A percentile compares a stretch with the other conserved stretches of the same genome.
Conservation (phyloP, 2,329 filamentous ascomycete species). For the Colletotrichum tropicale region DNA sequence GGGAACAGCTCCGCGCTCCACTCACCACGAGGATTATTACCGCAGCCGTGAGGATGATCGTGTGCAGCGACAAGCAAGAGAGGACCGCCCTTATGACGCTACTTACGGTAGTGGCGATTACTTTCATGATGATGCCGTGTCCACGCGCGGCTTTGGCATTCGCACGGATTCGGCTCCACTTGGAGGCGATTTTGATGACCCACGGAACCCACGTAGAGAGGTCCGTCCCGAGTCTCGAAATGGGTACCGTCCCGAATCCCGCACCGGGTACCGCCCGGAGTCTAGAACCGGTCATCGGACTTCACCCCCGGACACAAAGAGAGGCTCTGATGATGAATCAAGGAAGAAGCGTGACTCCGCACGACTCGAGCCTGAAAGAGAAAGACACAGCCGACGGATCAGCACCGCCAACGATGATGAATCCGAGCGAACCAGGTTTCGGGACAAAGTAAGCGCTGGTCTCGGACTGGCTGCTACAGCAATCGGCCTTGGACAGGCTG, state of each 20-base stretch:
- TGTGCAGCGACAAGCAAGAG: conserved; percentile 44
- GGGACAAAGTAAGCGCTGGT: conserved; percentile 53
- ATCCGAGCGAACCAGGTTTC: conserved; percentile 45
- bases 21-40: conserved; percentile 53
- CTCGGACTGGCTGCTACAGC: conserved; percentile 54
- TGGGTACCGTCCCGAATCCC: conserved; percentile 28
- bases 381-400: conserved; percentile 28
- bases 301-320: conserved; percentile 15
- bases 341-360: conserved; percentile 12
- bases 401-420: conserved; percentile 37
- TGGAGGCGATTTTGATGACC: conserved; percentile 42
- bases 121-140: conserved; percentile 52
- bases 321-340: conserved; percentile 16
- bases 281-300: conserved; percentile 30
- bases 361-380: conserved; percentile 24
- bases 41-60: conserved; percentile 54
- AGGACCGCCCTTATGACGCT: conserved; percentile 39
- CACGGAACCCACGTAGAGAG: conserved; percentile 39
- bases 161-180: conserved; percentile 43
- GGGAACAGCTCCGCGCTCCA: conserved; percentile 41
- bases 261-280: conserved; percentile 41
- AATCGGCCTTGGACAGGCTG: conserved; percentile 43
- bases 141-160: conserved; percentile 56
- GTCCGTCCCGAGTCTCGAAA: conserved; percentile 28
- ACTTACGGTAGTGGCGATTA: conserved; percentile 33